Evolutionary conservation across 345 rosid genomes (phyloP).

Genomic region (Atalantia buxifolia): DNA sequence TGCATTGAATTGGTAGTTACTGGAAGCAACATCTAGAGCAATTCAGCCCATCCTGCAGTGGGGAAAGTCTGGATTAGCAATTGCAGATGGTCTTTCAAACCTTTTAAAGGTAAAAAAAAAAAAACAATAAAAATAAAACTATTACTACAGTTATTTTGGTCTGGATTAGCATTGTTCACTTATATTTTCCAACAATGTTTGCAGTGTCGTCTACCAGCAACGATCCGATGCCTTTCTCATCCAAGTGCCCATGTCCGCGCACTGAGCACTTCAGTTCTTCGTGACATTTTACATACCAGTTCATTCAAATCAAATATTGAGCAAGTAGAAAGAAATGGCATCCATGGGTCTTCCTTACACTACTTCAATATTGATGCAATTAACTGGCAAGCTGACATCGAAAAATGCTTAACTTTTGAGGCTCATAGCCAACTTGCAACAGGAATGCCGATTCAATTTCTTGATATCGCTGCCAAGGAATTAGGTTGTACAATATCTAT

Average conservation of each 20-base stretch:
- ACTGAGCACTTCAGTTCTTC: conserved; percentile 81
- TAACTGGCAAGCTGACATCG: conserved; percentile 81
- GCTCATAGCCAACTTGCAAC: conserved; percentile 73
- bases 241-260: conserved; percentile 96
- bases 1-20: conserved; percentile 48
- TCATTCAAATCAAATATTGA: conserved; percentile 36
- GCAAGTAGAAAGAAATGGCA: conserved; percentile 46
- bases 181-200: conserved; percentile 9
- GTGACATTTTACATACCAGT: conserved; percentile 55
- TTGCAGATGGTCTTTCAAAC: conserved; percentile 89
- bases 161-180: neutral
- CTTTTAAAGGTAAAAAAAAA: conserved; percentile 64
- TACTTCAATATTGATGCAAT: conserved; percentile 46
- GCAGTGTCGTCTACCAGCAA: conserved; percentile 95
- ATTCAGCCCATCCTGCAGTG: conserved; percentile 71
- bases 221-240: conserved; percentile 79
- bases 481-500: conserved; percentile 63
- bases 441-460: conserved; percentile 64
- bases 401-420: conserved; percentile 86
- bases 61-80: conserved; percentile 88
- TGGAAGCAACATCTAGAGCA: conserved; percentile 97
- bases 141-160: neutral
- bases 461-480: conserved; percentile 70
- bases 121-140: neutral
- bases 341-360: conserved; percentile 43